Evolutionary conservation across 1,284 basidiomycete species (phyloP).

Genomic region (Phylloboletellus chloephorus): DNA sequence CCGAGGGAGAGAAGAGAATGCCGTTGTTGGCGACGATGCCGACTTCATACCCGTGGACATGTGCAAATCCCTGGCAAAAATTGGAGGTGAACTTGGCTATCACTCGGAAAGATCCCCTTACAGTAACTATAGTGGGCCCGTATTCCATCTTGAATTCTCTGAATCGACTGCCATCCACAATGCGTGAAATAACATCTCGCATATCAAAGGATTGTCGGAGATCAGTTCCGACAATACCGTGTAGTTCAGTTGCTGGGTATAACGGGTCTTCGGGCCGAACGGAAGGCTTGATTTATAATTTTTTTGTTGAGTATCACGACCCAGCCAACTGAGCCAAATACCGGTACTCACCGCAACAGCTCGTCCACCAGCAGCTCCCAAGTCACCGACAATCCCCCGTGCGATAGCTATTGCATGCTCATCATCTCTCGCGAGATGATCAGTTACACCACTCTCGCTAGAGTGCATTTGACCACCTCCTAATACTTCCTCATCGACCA

Average conservation of each 20-base stretch:
- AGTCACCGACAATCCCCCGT: slow-evolving; percentile 74
- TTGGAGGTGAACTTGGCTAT: slow-evolving; percentile 7
- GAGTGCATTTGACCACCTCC: slow-evolving; percentile 95
- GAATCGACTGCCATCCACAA: slow-evolving; percentile 89
- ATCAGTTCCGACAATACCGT: slow-evolving; percentile 90
- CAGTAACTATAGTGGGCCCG: slow-evolving; percentile 85
- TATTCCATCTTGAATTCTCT: slow-evolving; percentile 96
- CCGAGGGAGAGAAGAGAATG: slow-evolving; percentile 89
- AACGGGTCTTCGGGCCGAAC: slow-evolving; percentile 65
- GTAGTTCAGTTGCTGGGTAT: slow-evolving; percentile 76
- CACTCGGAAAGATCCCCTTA: slow-evolving; percentile 33
- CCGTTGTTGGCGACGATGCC: slow-evolving; percentile 94
- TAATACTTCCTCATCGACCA: slow-evolving; percentile 87
- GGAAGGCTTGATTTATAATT: slow-evolving; percentile 48
- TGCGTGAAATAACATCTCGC: slow-evolving; percentile 86
- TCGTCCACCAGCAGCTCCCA: slow-evolving; percentile 57
- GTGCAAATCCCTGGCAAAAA: slow-evolving; percentile 71
- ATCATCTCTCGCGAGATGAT: slow-evolving; percentile 86
- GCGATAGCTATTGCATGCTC: slow-evolving; percentile 85
- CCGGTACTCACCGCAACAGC: slow-evolving; percentile 43
- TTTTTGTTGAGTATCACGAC: slow-evolving; percentile 15
- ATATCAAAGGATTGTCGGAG: slow-evolving; percentile 87
- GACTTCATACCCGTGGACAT: slow-evolving; percentile 83
- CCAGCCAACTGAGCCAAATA: slow-evolving; percentile 5
- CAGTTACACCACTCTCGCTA: slow-evolving; percentile 88